phyloP scores from a whole-genome alignment of 2,329 filamentous ascomycete species.

The Venturia carpophila region DNA sequence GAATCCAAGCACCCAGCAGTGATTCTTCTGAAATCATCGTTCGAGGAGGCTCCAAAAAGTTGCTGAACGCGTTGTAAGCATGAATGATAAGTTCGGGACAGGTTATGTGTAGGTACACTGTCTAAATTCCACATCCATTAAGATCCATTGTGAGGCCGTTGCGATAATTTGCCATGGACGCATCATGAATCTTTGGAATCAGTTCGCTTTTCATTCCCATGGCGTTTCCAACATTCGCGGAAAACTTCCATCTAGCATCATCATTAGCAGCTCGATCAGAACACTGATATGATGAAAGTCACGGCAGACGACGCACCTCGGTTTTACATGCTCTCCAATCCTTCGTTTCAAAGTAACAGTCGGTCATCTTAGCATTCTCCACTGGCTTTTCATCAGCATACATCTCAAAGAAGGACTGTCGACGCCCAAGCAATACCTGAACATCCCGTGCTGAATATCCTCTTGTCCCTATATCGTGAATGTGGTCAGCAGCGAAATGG shows the following conservation, averaged over 20 bases:
- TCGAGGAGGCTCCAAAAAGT: too few relatives aligned
- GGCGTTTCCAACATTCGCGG: constrained; percentile 80
- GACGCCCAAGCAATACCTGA: constrained; percentile 52
- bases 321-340: constrained; percentile 86
- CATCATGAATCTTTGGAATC: constrained; percentile 26
- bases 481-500: constrained; percentile 12
- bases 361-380: constrained; percentile 83
- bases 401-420: neutral
- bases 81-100: too few relatives aligned
- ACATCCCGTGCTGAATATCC: constrained; percentile 94
- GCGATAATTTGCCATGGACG: too few relatives aligned
- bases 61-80: too few relatives aligned
- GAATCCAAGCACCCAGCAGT: too few relatives aligned
- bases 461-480: constrained; percentile 67
- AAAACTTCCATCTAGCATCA: constrained; percentile 73
- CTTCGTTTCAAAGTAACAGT: constrained; percentile 93
- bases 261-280: constrained; percentile 20
- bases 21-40: too few relatives aligned
- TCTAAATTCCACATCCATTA: too few relatives aligned
- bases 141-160: too few relatives aligned
- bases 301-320: constrained; percentile 58
- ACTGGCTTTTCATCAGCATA: constrained; percentile 42
- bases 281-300: constrained; percentile 6
- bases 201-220: constrained; percentile 80
- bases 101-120: too few relatives aligned